These are phyloP conservation scores for Purpureocillium lavendulum DNA, from an alignment of 2,329 filamentous ascomycete genomes.

Conservation along the genomic window DNA sequence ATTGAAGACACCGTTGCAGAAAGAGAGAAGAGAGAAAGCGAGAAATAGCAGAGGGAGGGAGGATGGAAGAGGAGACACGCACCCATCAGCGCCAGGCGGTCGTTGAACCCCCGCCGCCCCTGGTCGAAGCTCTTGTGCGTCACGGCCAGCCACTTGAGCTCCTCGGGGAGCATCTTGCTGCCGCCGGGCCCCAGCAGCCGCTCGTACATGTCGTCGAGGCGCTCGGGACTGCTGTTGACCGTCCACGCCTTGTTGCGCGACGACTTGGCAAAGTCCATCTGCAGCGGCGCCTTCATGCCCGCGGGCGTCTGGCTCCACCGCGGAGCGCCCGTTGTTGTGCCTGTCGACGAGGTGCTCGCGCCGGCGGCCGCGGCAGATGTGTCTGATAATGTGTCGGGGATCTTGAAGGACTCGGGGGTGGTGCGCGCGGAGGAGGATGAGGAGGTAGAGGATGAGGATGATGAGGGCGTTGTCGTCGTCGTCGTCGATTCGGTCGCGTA, in stretches of 20 bases:
- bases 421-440: conserved; percentile 1
- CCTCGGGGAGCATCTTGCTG: conserved; percentile 69
- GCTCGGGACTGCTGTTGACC: conserved; percentile 68
- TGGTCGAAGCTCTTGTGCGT: conserved; percentile 99
- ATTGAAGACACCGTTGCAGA: too few species aligned
- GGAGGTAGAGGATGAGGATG: background rate
- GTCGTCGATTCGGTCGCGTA: conserved; percentile 15
- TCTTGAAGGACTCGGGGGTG: conserved; percentile 18
- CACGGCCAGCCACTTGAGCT: conserved; percentile 92
- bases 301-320: conserved; percentile 66
- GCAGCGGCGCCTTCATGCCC: conserved; percentile 62
- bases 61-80: conserved; percentile 15
- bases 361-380: background rate
- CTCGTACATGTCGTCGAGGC: conserved; percentile 71
- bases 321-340: conserved; percentile 26
- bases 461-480: conserved; percentile 7
- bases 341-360: background rate
- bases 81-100: conserved; percentile 85
- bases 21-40: too few species aligned
- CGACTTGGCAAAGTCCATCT: conserved; percentile 47
- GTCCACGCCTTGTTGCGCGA: conserved; percentile 46
- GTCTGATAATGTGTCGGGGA: background rate
- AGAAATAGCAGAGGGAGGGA: too few species aligned
- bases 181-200: conserved; percentile 66
- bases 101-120: conserved; percentile 88